A percentile compares a stretch with the other conserved stretches of the same genome.
Evolutionary conservation across 192 early-diverging fungal genomes (phyloP).

Genomic region (Lunasporangiospora selenospora): DNA sequence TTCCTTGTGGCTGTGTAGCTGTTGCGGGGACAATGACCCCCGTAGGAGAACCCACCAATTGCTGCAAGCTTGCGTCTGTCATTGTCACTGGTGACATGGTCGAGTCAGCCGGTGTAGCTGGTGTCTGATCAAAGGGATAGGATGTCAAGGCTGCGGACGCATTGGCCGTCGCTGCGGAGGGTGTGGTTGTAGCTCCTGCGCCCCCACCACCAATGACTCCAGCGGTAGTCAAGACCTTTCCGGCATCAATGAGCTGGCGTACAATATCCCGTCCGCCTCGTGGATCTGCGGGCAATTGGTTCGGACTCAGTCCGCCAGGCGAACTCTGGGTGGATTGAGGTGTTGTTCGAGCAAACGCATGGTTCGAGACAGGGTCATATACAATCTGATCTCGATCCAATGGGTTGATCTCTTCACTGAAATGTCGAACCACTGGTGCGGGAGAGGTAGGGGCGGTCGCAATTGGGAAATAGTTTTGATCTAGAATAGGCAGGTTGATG

Average conservation of each 20-base stretch:
- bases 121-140: slow-evolving; percentile 13
- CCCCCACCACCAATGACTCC: neutral
- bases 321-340: slow-evolving; percentile 36
- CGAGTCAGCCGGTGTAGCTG: no score
- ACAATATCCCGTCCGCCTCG: slow-evolving; percentile 13
- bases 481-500: slow-evolving; percentile 55
- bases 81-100: slow-evolving; percentile 27
- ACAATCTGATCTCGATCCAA: slow-evolving; percentile 37
- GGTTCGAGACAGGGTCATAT: slow-evolving; percentile 29
- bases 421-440: slow-evolving; percentile 18
- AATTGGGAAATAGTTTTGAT: slow-evolving; percentile 60
- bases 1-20: slow-evolving; percentile 15
- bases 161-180: no score
- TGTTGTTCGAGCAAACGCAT: slow-evolving; percentile 22
- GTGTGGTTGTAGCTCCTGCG: no score
- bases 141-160: no score
- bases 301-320: slow-evolving; percentile 37
- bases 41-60: slow-evolving; percentile 19
- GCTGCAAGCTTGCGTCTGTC: slow-evolving; percentile 1
- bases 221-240: neutral
- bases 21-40: slow-evolving; percentile 12
- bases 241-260: slow-evolving; percentile 32
- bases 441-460: slow-evolving; percentile 63
- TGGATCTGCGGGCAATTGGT: slow-evolving; percentile 6
- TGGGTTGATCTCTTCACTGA: slow-evolving; percentile 43